These are phyloP conservation scores for Obba rivulosa DNA, from an alignment of 768 basidiomycete species.

Conservation along the genomic window DNA sequence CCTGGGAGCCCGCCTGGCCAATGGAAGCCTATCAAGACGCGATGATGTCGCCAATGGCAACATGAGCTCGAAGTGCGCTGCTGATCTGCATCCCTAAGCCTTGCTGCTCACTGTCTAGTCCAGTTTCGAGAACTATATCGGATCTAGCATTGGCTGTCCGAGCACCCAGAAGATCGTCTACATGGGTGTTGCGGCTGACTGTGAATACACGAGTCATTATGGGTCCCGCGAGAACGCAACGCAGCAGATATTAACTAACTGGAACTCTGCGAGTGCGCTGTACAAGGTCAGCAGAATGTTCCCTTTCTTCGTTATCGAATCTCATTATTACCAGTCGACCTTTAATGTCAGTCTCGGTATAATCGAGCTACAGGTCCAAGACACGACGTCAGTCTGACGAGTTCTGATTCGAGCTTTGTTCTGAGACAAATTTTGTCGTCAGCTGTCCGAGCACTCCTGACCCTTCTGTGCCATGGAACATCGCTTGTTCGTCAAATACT, in stretches of 20 bases:
- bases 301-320: slow-evolving; percentile 17
- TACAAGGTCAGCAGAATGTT: slow-evolving; percentile 45
- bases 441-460: slow-evolving; percentile 61
- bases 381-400: slow-evolving; percentile 34
- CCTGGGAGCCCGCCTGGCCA: slow-evolving; percentile 20
- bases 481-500: slow-evolving; percentile 48
- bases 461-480: slow-evolving; percentile 65
- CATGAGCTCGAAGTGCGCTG: slow-evolving; percentile 47
- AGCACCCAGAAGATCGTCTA: slow-evolving; percentile 68
- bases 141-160: slow-evolving; percentile 67
- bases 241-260: slow-evolving; percentile 67
- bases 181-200: slow-evolving; percentile 88
- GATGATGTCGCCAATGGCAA: slow-evolving; percentile 51
- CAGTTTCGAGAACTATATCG: slow-evolving; percentile 70
- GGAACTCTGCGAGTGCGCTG: slow-evolving; percentile 73
- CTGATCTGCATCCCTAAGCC: slow-evolving; percentile 14
- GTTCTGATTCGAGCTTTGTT: not conserved
- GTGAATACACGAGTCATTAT: slow-evolving; percentile 65
- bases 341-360: slow-evolving; percentile 87
- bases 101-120: not conserved
- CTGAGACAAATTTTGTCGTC: not conserved
- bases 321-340: slow-evolving; percentile 39
- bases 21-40: slow-evolving; percentile 36
- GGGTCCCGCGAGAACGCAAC: slow-evolving; percentile 63
- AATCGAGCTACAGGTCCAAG: slow-evolving; percentile 70